Percentiles rank a stretch among this genome's conserved stretches.
These are phyloP conservation scores for Solioccasus polychromus DNA, from an alignment of 768 basidiomycete genomes.

Conservation along the genomic window DNA sequence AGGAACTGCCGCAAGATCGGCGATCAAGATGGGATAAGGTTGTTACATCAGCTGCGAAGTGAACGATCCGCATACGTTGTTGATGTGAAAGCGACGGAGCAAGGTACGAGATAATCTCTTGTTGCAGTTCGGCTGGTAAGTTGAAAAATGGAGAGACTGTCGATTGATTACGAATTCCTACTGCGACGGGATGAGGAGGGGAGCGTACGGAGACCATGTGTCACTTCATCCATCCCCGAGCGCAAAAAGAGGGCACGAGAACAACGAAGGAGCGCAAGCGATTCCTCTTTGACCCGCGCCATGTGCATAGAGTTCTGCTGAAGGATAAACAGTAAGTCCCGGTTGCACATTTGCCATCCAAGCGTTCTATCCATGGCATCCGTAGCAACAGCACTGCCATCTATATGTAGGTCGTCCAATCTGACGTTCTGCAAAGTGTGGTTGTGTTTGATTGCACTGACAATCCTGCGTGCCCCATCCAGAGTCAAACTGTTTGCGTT, in stretches of 20 bases:
- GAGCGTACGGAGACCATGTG: not conserved
- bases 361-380: constrained; percentile 19
- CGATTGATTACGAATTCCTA: constrained; percentile 6
- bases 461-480: constrained; percentile 42
- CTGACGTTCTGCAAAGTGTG: constrained; percentile 48
- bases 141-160: constrained; percentile 31
- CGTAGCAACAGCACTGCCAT: constrained; percentile 27
- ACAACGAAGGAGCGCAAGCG: constrained; percentile 48
- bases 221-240: constrained; percentile 13
- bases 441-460: constrained; percentile 47
- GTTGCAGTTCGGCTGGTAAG: constrained; percentile 59
- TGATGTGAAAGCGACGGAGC: constrained; percentile 54
- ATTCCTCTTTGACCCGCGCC: constrained; percentile 40
- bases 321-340: constrained; percentile 33
- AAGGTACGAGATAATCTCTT: constrained; percentile 54
- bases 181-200: constrained; percentile 4
- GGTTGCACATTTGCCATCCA: constrained; percentile 32
- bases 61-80: constrained; percentile 53
- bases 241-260: constrained; percentile 51
- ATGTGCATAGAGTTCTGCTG: constrained; percentile 44
- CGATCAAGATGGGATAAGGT: constrained; percentile 42
- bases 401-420: constrained; percentile 43
- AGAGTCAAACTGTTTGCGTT: constrained; percentile 55
- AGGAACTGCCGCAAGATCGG: constrained; percentile 14
- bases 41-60: constrained; percentile 43